Evolutionary conservation across 2,329 filamentous ascomycete genomes (phyloP).

Genomic region (Allantophomopsis cytisporea): DNA sequence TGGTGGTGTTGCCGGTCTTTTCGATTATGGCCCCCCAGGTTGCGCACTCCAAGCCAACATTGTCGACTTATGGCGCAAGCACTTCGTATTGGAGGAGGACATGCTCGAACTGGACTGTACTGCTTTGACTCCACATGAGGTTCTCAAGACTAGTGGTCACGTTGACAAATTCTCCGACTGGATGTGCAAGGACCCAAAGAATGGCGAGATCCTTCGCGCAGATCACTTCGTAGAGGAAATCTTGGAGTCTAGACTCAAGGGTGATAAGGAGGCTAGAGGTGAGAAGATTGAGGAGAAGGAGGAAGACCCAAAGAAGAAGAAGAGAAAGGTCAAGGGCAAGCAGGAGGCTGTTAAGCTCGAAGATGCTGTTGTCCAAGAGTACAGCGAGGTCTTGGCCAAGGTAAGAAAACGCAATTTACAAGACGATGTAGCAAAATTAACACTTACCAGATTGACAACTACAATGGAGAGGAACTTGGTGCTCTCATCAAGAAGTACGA

Average conservation of each 20-base stretch:
- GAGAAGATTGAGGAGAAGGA: constrained; percentile 68
- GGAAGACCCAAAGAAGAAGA: constrained; percentile 59
- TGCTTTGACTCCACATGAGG: constrained; percentile 82
- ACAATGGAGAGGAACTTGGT: constrained; percentile 73
- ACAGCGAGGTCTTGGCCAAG: constrained; percentile 79
- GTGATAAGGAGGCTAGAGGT: constrained; percentile 84
- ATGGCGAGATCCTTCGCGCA: constrained; percentile 87
- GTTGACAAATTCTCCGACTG: constrained; percentile 91
- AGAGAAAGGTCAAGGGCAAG: constrained; percentile 75
- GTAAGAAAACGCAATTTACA: constrained; percentile 9
- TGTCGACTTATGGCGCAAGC: constrained; percentile 59
- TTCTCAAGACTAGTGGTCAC: constrained; percentile 91
- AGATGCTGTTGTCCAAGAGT: constrained; percentile 75
- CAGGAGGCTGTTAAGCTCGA: constrained; percentile 73
- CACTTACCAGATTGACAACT: constrained; percentile 70
- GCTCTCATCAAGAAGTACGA: constrained; percentile 83
- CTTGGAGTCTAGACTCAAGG: constrained; percentile 74
- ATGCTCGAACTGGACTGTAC: constrained; percentile 73
- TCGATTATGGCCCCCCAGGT: constrained; percentile 59
- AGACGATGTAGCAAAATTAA: not conserved
- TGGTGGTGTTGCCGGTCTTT: constrained; percentile 69
- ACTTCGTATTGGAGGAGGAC: constrained; percentile 62
- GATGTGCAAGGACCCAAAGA: constrained; percentile 99
- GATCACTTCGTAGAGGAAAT: constrained; percentile 96
- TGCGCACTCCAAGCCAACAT: constrained; percentile 58